Evolutionary conservation across 148 eudicot species (phyloP), one percentile per base, ranked within the genome.

Genomic region (Persicaria tinctoria): DNA sequence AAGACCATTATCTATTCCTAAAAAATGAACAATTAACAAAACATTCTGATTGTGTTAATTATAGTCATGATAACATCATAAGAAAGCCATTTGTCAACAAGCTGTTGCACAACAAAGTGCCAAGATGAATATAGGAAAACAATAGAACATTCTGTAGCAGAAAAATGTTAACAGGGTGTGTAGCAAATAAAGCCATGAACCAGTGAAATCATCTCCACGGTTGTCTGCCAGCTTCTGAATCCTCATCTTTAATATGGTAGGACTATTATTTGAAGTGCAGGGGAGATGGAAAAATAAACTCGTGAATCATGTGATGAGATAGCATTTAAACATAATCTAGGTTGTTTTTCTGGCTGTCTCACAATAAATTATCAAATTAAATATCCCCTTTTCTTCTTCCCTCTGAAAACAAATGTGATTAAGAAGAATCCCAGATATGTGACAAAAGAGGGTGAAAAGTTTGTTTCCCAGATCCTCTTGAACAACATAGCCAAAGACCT

Each of bases 191-290:
- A 69, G 72, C 70, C 63, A 70, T 70, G 71, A 73, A 60, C 77
- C 83, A 16, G 80, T 76, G 83, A 75, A 80, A 77, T 77, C 80
- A 80, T 80, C 77, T 74, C 75, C 20, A 49, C 82, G 64, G 76
- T 76, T 80, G 79, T 76, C 82, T 64, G 69, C 73, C 76, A 64
- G 82, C 79, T 73, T 76, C 76, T 73, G 68, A 72, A 16, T 18
- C 54, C 74, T 59, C 79, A 73, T 72, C 51, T 45, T 54, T 76
- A 32, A 32, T 32, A 32, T 32, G 47, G 17, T 51, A 50, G 9
- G 8, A 11, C 47, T 3, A 59, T 9, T 11, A n/a, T 2, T 59
- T 38, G 12, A 16, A 51, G 32, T 41, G 51, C 76, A 74, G 57
- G 46, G 0, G 8, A 73, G 3, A 72, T 18, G 7, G 6, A n/a